Evolutionary conservation across 1,284 basidiomycete species (phyloP), one percentile per base, ranked within the genome.

Genomic region (Inonotus obliquus): DNA sequence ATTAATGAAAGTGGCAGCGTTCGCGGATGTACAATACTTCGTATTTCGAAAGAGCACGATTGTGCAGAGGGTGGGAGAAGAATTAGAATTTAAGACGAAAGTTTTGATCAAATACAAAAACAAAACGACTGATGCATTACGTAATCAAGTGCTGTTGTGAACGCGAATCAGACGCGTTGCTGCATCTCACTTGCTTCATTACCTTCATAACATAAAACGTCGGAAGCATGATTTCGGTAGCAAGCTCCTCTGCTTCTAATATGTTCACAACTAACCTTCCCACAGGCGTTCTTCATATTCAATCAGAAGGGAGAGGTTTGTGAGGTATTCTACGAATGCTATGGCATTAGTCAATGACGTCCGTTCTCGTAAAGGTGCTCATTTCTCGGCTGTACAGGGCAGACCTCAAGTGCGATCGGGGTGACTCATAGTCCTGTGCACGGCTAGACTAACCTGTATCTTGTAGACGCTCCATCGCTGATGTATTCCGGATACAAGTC

Each of bases 401-500:
- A 63, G 95, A 98, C 76, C 85, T 97, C 77, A 96, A 96, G 95
- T 96, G 72, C 70, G 84, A 74, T 41, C 39, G 54, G 27, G 25
- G 23, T 60, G 4, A 39, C 37, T 44, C 44, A 10, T 37, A n/a
- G 5, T 1, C 25, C 17, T 32, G 13, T 13, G 59, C 38, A 11
- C 19, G 19, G 10, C 39, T 48, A 45, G 29, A n/a, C 41, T 27
- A 48, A 44, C 23, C n/a, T 17, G 27, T 14, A n/a, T 62, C n/a
- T 17, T 9, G 17, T n/a, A 97, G 95, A 77, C 93, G 95, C 52
- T 95, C 94, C n/a, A 96, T 97, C 67, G 92, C 94, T 38, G 95
- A 98, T 73, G 94, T 98, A 41, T 98, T 98, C 75, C 86, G 95
- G 65, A 97, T 98, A 72, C 96, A 99, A 76, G 97, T 99, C 70